Conservation (phyloP, 2,329 filamentous ascomycete species). For the Penicillium olsonii region DNA sequence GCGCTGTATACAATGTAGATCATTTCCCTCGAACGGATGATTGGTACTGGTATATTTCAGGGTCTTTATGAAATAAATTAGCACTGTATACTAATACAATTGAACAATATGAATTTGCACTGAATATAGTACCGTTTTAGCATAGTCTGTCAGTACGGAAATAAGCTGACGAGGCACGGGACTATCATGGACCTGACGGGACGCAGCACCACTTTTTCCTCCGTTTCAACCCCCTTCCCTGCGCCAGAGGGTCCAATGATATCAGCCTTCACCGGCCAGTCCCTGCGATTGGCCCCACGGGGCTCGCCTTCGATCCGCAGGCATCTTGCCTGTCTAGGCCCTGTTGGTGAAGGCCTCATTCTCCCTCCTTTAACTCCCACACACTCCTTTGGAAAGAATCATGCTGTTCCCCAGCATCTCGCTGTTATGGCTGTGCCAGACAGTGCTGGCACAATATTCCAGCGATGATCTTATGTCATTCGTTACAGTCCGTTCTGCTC, state of each 20-base stretch:
- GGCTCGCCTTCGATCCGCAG: constrained; percentile 1
- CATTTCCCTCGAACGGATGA: no score
- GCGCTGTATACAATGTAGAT: background rate
- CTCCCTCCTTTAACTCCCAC: background rate
- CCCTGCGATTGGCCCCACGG: constrained; percentile 4
- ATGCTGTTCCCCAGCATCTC: constrained; percentile 5
- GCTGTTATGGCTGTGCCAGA: constrained; percentile 12
- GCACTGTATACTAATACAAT: no score
- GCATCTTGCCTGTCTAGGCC: background rate
- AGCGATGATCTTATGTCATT: constrained; percentile 12
- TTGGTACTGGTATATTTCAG: no score
- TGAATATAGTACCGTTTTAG: no score
- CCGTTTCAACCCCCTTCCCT: constrained; percentile 4
- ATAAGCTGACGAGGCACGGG: constrained; percentile 4
- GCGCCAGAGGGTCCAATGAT: constrained; percentile 3
- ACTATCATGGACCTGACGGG: background rate
- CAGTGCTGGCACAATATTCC: constrained; percentile 8
- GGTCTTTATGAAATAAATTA: no score
- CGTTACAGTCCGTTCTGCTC: constrained; percentile 7
- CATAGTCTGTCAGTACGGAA: no score
- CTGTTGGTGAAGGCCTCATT: background rate
- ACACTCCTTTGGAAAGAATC: constrained; percentile 7
- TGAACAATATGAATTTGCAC: no score
- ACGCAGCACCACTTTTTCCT: constrained; percentile 2
- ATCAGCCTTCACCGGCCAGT: background rate